Percentiles rank a stretch among this genome's conserved stretches.
Evolutionary conservation across 148 eudicot genomes (phyloP).

Genomic region (Vaccinium macrocarpon): DNA sequence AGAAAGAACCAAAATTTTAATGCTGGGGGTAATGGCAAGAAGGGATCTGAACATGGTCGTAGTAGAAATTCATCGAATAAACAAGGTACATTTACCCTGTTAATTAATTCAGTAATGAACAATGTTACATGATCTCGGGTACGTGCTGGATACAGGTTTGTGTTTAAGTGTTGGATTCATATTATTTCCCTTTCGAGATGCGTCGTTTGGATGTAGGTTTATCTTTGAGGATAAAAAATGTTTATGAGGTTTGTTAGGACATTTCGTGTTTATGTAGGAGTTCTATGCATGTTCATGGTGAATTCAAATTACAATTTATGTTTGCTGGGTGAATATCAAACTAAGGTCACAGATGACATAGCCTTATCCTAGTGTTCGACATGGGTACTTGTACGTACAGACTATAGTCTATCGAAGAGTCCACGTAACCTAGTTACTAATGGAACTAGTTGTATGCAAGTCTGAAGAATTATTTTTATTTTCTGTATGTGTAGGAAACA

Average conservation of each 20-base stretch:
- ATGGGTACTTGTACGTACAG: background rate
- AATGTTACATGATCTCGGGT: no score
- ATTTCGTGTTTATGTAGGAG: background rate
- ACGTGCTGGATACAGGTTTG: background rate
- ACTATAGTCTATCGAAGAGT: background rate
- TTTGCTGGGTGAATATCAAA: background rate
- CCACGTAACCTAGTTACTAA: background rate
- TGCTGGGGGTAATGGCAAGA: background rate
- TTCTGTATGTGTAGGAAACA: conserved; percentile 15
- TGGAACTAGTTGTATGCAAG: background rate
- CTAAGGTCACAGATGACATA: background rate
- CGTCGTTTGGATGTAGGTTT: background rate
- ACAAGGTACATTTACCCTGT: background rate
- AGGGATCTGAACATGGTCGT: background rate
- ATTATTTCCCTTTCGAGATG: background rate
- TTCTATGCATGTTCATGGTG: background rate
- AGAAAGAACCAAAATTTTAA: background rate
- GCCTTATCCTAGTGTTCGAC: background rate
- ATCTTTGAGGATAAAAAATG: background rate
- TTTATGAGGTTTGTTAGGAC: background rate
- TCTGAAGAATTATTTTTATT: background rate
- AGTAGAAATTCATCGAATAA: background rate
- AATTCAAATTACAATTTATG: background rate
- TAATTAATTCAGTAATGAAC: background rate
- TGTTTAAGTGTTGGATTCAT: background rate